Conservation (phyloP, 805 yeast species). For the Ogataea philodendri region DNA sequence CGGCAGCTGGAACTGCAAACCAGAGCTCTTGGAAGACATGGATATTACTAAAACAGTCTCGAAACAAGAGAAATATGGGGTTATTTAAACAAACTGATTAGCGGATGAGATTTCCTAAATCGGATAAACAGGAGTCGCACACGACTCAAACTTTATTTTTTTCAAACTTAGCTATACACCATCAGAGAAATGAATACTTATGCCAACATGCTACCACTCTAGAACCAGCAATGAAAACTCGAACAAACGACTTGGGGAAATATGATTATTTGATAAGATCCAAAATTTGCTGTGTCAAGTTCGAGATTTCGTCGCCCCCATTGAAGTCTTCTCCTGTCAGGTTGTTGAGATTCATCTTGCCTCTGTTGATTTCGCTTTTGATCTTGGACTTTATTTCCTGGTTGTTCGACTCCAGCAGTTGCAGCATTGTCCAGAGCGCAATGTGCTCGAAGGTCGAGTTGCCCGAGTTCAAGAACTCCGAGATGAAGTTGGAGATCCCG, state of each 20-base stretch:
- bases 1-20: slow-evolving; percentile 21
- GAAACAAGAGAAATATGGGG: no score
- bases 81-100: no score
- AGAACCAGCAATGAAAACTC: slow-evolving; percentile 2
- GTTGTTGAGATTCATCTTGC: slow-evolving; percentile 33
- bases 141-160: slow-evolving; percentile 8
- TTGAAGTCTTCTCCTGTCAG: slow-evolving; percentile 35
- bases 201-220: slow-evolving; percentile 14
- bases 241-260: neutral
- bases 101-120: slow-evolving; percentile 13
- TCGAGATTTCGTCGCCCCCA: slow-evolving; percentile 38
- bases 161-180: slow-evolving; percentile 5
- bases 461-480: slow-evolving; percentile 73
- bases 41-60: no score
- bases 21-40: slow-evolving; percentile 8
- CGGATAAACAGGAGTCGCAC: slow-evolving; percentile 11
- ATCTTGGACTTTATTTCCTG: slow-evolving; percentile 46
- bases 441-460: slow-evolving; percentile 97
- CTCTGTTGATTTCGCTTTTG: slow-evolving; percentile 33
- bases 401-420: slow-evolving; percentile 85
- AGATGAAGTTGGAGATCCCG: slow-evolving; percentile 82
- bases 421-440: slow-evolving; percentile 95
- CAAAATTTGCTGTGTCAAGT: slow-evolving; percentile 37
- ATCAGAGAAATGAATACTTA: slow-evolving; percentile 11
- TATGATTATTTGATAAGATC: slow-evolving; percentile 32